Evolutionary conservation across 345 rosid genomes (phyloP).

Genomic region (Punica granatum): DNA sequence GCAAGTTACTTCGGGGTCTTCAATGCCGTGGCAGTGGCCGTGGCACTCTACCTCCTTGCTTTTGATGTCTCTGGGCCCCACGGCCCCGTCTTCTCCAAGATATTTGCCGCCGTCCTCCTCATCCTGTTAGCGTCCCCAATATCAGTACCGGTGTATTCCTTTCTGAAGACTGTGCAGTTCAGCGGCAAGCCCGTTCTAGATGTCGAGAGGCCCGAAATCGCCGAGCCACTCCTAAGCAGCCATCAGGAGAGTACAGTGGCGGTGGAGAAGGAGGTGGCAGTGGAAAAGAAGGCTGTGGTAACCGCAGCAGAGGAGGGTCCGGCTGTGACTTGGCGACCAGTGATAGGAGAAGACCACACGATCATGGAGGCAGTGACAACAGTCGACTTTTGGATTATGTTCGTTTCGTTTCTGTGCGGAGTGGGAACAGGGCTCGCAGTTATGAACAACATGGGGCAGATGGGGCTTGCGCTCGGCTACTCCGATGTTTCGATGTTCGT

Average conservation of each 20-base stretch:
- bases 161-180: slow-evolving; percentile 16
- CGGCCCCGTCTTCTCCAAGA: slow-evolving; percentile 27
- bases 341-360: slow-evolving; percentile 81
- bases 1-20: slow-evolving; percentile 48
- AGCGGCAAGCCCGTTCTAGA: slow-evolving; percentile 10
- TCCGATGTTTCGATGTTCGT: slow-evolving; percentile 78
- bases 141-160: slow-evolving; percentile 46
- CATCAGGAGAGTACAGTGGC: background rate
- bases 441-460: slow-evolving; percentile 94
- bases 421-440: slow-evolving; percentile 89
- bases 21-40: slow-evolving; percentile 60
- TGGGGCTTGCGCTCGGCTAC: slow-evolving; percentile 86
- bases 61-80: slow-evolving; percentile 50
- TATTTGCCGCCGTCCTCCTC: slow-evolving; percentile 43
- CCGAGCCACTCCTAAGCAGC: slow-evolving; percentile 39
- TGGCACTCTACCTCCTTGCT: slow-evolving; percentile 62
- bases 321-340: slow-evolving; percentile 35
- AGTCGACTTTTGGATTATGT: slow-evolving; percentile 79
- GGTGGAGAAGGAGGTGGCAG: background rate
- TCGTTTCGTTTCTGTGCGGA: slow-evolving; percentile 80
- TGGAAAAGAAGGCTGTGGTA: slow-evolving; percentile 15
- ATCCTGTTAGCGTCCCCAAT: slow-evolving; percentile 62
- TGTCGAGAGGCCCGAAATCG: slow-evolving; percentile 22
- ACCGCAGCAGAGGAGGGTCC: background rate
- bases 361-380: slow-evolving; percentile 56